phyloP scores from a whole-genome alignment of 192 early-diverging fungal genomes.

The Mortierella alpina region DNA sequence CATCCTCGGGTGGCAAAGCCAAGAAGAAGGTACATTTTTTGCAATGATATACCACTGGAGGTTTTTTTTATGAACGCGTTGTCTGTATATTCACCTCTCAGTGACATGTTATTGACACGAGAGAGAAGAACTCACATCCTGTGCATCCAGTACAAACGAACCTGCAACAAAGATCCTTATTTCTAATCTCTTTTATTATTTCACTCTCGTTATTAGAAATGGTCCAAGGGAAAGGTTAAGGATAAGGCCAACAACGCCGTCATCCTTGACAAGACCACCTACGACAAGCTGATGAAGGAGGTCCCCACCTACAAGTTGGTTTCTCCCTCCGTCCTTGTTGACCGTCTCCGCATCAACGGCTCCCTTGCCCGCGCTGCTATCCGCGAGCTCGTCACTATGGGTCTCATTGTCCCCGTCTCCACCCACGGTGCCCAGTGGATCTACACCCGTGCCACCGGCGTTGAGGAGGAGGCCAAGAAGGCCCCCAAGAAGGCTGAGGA shows the following conservation, averaged over 20 bases:
- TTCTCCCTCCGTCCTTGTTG: conserved; percentile 97
- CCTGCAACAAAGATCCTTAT: too few species aligned
- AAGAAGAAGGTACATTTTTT: conserved; percentile 62
- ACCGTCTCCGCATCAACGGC: conserved; percentile 98
- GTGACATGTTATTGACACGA: too few species aligned
- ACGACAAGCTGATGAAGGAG: conserved; percentile 99
- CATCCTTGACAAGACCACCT: conserved; percentile 95
- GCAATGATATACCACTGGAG: too few species aligned
- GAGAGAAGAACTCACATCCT: too few species aligned
- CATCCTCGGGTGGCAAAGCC: conserved; percentile 67
- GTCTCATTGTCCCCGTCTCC: conserved; percentile 92
- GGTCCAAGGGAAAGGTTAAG: conserved; percentile 99
- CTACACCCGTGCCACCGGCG: conserved; percentile 74
- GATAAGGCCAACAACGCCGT: conserved; percentile 99
- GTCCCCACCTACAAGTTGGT: conserved; percentile 99
- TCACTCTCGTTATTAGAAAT: conserved; percentile 79
- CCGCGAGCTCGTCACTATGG: conserved; percentile 91
- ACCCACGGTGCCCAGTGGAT: conserved; percentile 92
- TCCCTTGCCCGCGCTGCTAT: conserved; percentile 96
- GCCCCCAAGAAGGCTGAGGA: conserved; percentile 43
- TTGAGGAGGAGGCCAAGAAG: conserved; percentile 61
- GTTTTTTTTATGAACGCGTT: too few species aligned
- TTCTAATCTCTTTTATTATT: too few species aligned
- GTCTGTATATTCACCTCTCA: too few species aligned
- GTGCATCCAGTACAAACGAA: too few species aligned